A percentile compares a stretch with the other conserved stretches of the same genome.
phyloP scores from a whole-genome alignment of 2,329 filamentous ascomycete genomes.

The Fusarium dlaminii region DNA sequence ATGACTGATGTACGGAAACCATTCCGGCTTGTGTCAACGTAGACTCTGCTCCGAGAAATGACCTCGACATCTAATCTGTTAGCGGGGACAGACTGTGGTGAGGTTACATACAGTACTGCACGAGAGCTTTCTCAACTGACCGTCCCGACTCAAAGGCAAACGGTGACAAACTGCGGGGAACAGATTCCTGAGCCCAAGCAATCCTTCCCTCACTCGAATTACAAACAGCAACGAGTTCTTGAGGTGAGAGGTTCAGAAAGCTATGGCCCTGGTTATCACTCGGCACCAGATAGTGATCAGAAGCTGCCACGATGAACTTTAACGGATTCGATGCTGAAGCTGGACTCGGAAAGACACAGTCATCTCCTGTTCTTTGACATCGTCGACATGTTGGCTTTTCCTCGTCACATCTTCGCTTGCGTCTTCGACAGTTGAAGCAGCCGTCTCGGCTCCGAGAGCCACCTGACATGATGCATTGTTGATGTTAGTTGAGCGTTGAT shows the following conservation, averaged over 20 bases:
- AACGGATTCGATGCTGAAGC: conserved; percentile 32
- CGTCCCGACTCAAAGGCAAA: conserved; percentile 8
- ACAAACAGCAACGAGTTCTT: conserved; percentile 19
- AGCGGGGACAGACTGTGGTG: background rate
- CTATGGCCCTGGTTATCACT: background rate
- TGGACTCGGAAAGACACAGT: conserved; percentile 31
- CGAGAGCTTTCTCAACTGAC: conserved; percentile 24
- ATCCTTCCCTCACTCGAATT: background rate
- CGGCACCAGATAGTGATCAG: conserved; percentile 27
- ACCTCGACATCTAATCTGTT: conserved; percentile 33
- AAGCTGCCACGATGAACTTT: conserved; percentile 33
- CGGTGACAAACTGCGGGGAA: conserved; percentile 16
- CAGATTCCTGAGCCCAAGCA: background rate
- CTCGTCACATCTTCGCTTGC: conserved; percentile 60
- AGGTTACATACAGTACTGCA: conserved; percentile 35
- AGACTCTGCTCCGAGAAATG: conserved; percentile 37
- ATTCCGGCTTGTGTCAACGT: conserved; percentile 36
- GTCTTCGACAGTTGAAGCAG: conserved; percentile 59
- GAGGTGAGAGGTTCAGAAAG: conserved; percentile 33
- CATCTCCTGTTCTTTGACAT: conserved; percentile 20
- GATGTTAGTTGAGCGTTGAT: background rate
- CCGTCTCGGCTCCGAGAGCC: conserved; percentile 38
- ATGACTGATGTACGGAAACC: conserved; percentile 37
- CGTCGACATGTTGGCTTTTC: conserved; percentile 30
- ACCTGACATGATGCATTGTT: conserved; percentile 32